Percentiles rank a stretch among this genome's conserved stretches.
These are phyloP conservation scores for Kalanchoe fedtschenkoi DNA, from an alignment of 164 flowering plant species.

Conservation along the genomic window DNA sequence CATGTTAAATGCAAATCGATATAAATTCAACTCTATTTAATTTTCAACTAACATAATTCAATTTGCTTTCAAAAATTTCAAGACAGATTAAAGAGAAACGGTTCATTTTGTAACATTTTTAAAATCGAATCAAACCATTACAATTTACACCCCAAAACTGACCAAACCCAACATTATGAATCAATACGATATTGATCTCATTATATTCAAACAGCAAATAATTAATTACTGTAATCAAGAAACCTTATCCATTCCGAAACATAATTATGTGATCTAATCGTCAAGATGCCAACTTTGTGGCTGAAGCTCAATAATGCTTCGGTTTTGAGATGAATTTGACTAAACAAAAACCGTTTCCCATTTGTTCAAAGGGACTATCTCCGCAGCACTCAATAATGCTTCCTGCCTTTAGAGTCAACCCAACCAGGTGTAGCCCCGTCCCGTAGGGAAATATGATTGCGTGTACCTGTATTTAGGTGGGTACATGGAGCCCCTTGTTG, in stretches of 20 bases:
- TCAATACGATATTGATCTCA: no score
- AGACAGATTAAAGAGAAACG: no score
- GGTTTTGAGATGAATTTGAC: background rate
- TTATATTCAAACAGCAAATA: no score
- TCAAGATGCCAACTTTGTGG: background rate
- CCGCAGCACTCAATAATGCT: background rate
- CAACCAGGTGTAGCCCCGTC: no score
- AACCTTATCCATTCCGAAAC: background rate
- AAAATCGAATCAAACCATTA: no score
- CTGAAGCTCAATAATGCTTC: background rate
- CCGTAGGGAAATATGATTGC: background rate
- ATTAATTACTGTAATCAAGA: background rate
- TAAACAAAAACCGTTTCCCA: background rate
- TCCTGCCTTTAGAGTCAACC: slow-evolving; percentile 4
- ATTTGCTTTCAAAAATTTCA: no score
- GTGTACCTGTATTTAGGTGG: slow-evolving; percentile 4
- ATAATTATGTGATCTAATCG: background rate
- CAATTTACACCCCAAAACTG: no score
- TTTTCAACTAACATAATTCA: no score
- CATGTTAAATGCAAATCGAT: no score
- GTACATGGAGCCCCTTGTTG: background rate
- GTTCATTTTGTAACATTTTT: no score
- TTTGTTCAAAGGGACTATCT: background rate
- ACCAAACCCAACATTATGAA: no score
- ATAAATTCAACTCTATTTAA: no score